phyloP scores from a whole-genome alignment of 2,329 filamentous ascomycete genomes.

The Epichloe hybrida region DNA sequence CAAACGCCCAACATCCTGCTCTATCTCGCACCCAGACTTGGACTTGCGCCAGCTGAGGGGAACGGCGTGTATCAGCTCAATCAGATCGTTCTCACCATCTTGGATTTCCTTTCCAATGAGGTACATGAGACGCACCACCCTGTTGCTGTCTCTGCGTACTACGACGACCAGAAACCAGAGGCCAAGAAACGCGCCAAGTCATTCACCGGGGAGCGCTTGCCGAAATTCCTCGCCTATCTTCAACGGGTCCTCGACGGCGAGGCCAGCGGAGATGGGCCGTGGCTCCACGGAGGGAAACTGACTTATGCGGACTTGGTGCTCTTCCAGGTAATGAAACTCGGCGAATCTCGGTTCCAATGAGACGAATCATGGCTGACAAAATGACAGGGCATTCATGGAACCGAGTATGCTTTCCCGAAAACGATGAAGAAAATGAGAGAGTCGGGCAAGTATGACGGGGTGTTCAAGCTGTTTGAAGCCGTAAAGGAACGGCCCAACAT shows the following conservation, averaged over 20 bases:
- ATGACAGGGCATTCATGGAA: conserved; percentile 38
- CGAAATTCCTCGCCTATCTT: conserved; percentile 61
- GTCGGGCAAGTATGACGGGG: conserved; percentile 40
- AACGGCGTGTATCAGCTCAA: conserved; percentile 44
- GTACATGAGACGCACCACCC: conserved; percentile 67
- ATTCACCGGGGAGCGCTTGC: conserved; percentile 48
- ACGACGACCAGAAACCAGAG: conserved; percentile 64
- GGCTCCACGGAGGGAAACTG: conserved; percentile 49
- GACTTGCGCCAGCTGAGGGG: conserved; percentile 32
- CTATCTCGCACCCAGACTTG: conserved; percentile 51
- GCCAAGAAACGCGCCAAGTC: conserved; percentile 41
- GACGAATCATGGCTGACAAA: conserved; percentile 2
- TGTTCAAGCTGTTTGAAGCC: conserved; percentile 51
- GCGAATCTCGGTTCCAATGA: not conserved
- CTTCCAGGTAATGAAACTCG: conserved; percentile 42
- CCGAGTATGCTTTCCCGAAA: conserved; percentile 56
- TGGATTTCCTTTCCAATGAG: conserved; percentile 59
- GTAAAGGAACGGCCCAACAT: conserved; percentile 51
- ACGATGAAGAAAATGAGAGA: conserved; percentile 42
- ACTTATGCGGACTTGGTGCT: conserved; percentile 63
- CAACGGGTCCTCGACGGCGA: conserved; percentile 48
- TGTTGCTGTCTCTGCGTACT: conserved; percentile 43
- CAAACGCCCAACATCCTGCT: conserved; percentile 63
- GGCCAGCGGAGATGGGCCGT: conserved; percentile 43
- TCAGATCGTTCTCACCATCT: conserved; percentile 50